Evolutionary conservation across 208 protist species (phyloP), one percentile per base, ranked within the genome.

Genomic region (Acanthamoeba lenticulata): DNA sequence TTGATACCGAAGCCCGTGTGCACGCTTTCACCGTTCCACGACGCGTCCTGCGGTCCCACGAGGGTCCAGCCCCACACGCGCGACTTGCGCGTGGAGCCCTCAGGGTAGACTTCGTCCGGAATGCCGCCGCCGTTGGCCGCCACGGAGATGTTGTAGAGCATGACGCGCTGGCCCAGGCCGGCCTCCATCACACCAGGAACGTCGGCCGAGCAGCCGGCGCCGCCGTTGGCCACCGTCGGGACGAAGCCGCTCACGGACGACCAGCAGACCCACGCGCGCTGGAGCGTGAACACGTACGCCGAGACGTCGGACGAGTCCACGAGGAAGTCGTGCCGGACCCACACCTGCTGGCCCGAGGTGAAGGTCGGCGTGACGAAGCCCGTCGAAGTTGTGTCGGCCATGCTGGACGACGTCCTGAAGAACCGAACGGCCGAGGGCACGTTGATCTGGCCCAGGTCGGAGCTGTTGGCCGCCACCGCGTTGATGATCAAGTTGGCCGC

Each of bases 161-260:
- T 1, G 42, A 90, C 24, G 29, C 83, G 45, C 19, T 60, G 55
- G 34, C 83, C 83, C 6, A 60, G 52, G 1, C 32, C 6, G 21
- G 34, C 83, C 52, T 90, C 83, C 55, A 69, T 90, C 49, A 90
- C 83, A 90, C 83, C 83, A 24, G 45, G 9, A 24, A 90, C 42
- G 55, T 90, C 83, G 19, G 5, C 32, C 52, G 83, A 60, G 83
- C 83, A 90, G 49, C 83, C 83, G 0, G 83, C 45, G 49, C 83
- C 83, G 34, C 34, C 9, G 5, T 11, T 5, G 44, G 79, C n/a
- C 2, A 90, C 27, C 19, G 52, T 62, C 7, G 83, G 83, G 17
- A 11, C 24, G 27, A 47, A 60, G 49, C 45, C 83, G 55, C 27
- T 29, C 19, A 90, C 52, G 3, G 36, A 3, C 6, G 52, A 72